These are phyloP conservation scores for Cladosporium sp. DNA, from an alignment of 2,329 filamentous ascomycete species.

Conservation along the genomic window DNA sequence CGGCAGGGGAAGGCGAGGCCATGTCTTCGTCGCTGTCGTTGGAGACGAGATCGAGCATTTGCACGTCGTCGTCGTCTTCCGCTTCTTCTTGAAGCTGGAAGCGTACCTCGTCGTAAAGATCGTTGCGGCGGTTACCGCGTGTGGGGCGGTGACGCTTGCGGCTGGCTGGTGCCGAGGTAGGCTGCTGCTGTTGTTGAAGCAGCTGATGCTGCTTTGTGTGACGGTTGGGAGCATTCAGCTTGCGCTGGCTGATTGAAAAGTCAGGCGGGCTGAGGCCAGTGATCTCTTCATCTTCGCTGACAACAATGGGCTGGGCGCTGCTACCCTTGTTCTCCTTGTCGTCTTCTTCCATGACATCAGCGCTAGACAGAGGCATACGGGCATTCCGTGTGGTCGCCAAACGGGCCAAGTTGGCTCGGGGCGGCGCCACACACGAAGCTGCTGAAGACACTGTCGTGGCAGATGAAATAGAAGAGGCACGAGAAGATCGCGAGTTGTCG, in stretches of 20 bases:
- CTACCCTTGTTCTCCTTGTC: constrained; percentile 31
- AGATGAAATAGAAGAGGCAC: constrained; percentile 57
- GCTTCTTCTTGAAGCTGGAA: constrained; percentile 34
- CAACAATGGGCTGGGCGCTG: constrained; percentile 31
- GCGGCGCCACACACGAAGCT: constrained; percentile 51
- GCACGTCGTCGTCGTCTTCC: constrained; percentile 30
- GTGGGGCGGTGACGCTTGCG: constrained; percentile 35
- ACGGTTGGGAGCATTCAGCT: constrained; percentile 33
- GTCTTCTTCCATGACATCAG: constrained; percentile 22
- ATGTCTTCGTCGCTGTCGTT: constrained; percentile 21
- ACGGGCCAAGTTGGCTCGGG: constrained; percentile 49
- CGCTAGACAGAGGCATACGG: constrained; percentile 39
- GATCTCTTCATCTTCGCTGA: constrained; percentile 30
- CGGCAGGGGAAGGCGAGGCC: constrained; percentile 30
- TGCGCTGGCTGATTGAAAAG: constrained; percentile 36
- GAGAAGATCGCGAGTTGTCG: constrained; percentile 57
- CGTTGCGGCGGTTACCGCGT: constrained; percentile 32
- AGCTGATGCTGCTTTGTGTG: constrained; percentile 31
- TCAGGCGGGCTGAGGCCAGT: constrained; percentile 35
- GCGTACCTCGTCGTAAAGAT: constrained; percentile 39
- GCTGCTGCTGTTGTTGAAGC: constrained; percentile 12
- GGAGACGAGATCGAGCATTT: constrained; percentile 25
- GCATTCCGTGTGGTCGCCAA: constrained; percentile 55
- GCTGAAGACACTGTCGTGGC: constrained; percentile 47
- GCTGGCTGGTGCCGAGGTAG: constrained; percentile 25